Base-by-base conservation (phyloP, 345 rosid species). In the Toxicodendron radicans region DNA sequence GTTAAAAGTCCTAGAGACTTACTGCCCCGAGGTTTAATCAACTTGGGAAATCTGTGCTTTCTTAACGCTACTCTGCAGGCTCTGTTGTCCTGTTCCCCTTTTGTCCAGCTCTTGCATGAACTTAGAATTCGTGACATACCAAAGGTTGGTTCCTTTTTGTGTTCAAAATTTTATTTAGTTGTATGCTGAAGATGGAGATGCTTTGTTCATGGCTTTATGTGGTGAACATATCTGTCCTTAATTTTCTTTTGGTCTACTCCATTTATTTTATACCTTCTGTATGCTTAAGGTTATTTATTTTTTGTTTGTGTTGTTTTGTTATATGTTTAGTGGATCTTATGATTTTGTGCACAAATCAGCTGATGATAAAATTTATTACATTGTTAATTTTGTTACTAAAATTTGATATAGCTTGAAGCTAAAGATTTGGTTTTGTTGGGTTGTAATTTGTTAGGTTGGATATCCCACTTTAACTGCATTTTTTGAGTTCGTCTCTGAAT, bases 41-140 rank as follows among this genome's bases (percentile, higher is more conserved):
- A 95, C 78, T 84, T 86, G 0, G 97, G 99, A 54, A 95, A 95
- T 79, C 68, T 89, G 75, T 95, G 99, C 78, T 95, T 95, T 82
- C 97, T 93, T 62, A 95, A 88, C 79, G 87, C 99, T 10, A 90
- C 99, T 58, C 76, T 95, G 68, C 99, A 95, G 79, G 98, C 99
- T 66, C 86, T 93, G 20, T 78, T 93, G 48, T 89, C 97, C 16
- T 93, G 99, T 80, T 82, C 93, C 62, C 97, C 93, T 70, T 95
- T 95, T 74, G 89, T 91, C 71, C 92, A 70, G 82, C 97, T 95
- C 54, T 83, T 95, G 83, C 88, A 84, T 76, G 85, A 84, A 61
- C 88, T 93, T 73, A 87, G 82, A 79, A 82, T 30, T 60, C 84
- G 75, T 53, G 68, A 80, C 52, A 73, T 93, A 64, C 89, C 92